phyloP scores from a whole-genome alignment of 1,139 yeast species.

The Sugiyamaella pinicola region DNA sequence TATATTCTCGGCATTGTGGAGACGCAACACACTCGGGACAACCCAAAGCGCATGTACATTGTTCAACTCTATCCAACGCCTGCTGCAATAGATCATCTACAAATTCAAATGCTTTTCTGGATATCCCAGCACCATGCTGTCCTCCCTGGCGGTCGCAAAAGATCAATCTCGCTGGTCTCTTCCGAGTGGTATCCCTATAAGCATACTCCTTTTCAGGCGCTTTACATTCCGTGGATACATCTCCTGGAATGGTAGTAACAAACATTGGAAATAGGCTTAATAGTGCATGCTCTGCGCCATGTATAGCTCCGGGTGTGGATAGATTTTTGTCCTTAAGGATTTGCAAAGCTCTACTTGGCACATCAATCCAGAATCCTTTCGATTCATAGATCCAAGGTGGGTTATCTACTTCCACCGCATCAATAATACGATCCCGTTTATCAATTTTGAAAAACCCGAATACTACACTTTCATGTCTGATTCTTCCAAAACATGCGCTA shows the following conservation, averaged over 20 bases:
- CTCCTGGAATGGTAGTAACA: conserved; percentile 66
- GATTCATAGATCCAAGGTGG: conserved; percentile 74
- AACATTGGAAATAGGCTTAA: conserved; percentile 73
- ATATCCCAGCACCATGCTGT: conserved; percentile 72
- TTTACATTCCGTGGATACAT: conserved; percentile 88
- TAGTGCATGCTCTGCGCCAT: conserved; percentile 91
- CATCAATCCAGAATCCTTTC: conserved; percentile 90
- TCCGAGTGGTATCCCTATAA: conserved; percentile 62
- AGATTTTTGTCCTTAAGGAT: conserved; percentile 58
- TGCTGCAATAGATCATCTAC: conserved; percentile 64
- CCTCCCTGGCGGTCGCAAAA: conserved; percentile 87
- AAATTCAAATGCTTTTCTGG: conserved; percentile 76
- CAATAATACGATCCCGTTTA: conserved; percentile 72
- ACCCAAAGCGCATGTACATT: conserved; percentile 81
- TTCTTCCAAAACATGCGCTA: conserved; percentile 62
- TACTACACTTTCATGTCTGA: conserved; percentile 70
- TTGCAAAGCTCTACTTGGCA: conserved; percentile 66
- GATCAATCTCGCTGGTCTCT: conserved; percentile 82
- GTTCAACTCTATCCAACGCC: conserved; percentile 59
- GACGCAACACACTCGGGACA: conserved; percentile 88
- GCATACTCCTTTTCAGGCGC: conserved; percentile 97
- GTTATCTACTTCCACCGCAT: conserved; percentile 88
- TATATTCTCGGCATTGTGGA: conserved; percentile 74
- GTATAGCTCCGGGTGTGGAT: conserved; percentile 88
- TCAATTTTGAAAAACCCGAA: conserved; percentile 93